phyloP scores from a whole-genome alignment of 768 basidiomycete species.

The Lactarius trivialis region DNA sequence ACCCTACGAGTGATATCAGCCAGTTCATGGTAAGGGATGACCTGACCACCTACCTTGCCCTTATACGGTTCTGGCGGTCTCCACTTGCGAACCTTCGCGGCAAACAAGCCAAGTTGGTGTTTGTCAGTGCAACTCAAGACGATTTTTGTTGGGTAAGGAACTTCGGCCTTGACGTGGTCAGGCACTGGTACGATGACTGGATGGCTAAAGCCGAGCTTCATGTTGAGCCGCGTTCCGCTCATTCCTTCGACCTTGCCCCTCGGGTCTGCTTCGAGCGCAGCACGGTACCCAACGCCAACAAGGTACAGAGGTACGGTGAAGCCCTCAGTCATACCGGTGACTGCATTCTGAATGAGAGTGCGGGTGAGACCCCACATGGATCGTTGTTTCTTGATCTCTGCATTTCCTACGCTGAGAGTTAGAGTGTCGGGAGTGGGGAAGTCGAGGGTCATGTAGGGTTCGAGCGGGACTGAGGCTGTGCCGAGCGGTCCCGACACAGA shows the following conservation, averaged over 20 bases:
- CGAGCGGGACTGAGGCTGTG: constrained; percentile 40
- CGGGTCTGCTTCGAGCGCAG: constrained; percentile 75
- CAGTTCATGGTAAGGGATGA: constrained; percentile 7
- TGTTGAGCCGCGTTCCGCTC: constrained; percentile 64
- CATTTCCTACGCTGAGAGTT: constrained; percentile 45
- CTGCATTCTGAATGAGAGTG: constrained; percentile 82
- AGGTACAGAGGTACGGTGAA: constrained; percentile 79
- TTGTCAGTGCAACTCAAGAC: constrained; percentile 80
- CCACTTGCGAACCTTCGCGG: constrained; percentile 75
- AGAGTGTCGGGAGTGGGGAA: constrained; percentile 32
- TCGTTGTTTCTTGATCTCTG: constrained; percentile 67
- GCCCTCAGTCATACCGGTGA: constrained; percentile 84
- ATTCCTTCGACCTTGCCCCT: constrained; percentile 47
- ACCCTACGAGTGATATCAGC: constrained; percentile 45
- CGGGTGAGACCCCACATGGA: constrained; percentile 95
- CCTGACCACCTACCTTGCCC: constrained; percentile 71
- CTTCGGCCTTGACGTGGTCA: constrained; percentile 68
- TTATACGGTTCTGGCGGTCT: constrained; percentile 96
- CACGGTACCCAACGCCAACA: constrained; percentile 94
- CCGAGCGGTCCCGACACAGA: constrained; percentile 57
- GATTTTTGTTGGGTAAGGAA: constrained; percentile 80
- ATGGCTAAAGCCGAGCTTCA: constrained; percentile 93
- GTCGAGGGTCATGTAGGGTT: constrained; percentile 39
- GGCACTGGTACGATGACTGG: constrained; percentile 80
- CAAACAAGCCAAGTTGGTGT: constrained; percentile 79